Percentiles rank a stretch among this genome's conserved stretches.
Conservation (phyloP, 306 rosid species). For the Parietaria judaica region DNA sequence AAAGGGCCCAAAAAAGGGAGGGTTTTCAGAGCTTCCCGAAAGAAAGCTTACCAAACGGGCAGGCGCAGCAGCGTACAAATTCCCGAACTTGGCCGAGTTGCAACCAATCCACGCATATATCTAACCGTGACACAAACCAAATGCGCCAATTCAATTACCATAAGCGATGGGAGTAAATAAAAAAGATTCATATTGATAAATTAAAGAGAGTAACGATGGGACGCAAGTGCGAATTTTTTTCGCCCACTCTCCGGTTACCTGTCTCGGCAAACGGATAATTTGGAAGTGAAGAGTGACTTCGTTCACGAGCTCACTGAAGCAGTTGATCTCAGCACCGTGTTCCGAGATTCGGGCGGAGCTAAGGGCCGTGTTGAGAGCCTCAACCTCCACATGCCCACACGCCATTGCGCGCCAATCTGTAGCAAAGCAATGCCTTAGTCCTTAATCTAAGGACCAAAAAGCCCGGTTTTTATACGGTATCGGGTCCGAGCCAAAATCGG, state of each 20-base stretch:
- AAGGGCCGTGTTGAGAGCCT: constrained; percentile 9
- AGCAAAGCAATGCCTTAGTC: no score
- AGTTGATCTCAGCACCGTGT: constrained; percentile 34
- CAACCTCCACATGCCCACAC: constrained; percentile 7
- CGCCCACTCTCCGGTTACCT: constrained; percentile 30
- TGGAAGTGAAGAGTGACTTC: constrained; percentile 69
- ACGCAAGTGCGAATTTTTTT: background rate
- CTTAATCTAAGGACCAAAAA: no score
- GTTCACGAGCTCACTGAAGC: constrained; percentile 58
- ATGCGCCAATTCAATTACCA: no score
- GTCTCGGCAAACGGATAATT: constrained; percentile 64
- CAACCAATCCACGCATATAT: constrained; percentile 83
- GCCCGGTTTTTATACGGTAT: no score
- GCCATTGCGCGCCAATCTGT: background rate
- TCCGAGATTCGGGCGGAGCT: constrained; percentile 18
- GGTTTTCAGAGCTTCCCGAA: background rate
- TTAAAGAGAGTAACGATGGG: background rate
- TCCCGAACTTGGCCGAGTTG: constrained; percentile 71
- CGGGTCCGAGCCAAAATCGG: no score
- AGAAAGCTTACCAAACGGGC: constrained; percentile 54
- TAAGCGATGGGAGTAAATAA: no score
- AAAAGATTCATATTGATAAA: background rate
- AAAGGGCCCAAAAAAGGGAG: background rate
- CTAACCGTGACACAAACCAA: constrained; percentile 18
- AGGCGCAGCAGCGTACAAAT: constrained; percentile 75